phyloP scores from a whole-genome alignment of 768 basidiomycete species.

The Naganishia randhawae region DNA sequence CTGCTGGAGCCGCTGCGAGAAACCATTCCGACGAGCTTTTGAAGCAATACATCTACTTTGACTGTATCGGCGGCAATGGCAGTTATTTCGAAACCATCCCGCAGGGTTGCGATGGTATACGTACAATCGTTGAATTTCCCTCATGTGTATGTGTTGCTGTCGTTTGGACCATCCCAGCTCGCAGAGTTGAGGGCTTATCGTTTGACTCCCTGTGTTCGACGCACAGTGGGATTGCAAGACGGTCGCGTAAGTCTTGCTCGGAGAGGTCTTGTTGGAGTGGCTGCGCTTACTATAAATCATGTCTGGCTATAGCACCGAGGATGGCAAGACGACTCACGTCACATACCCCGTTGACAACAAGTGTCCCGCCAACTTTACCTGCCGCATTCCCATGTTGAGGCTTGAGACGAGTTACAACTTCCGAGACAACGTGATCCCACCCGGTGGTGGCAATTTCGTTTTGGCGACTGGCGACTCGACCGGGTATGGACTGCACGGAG shows the following conservation, averaged over 20 bases:
- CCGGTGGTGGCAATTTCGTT: conserved; percentile 1
- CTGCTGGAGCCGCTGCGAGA: not conserved
- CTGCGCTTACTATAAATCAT: not conserved
- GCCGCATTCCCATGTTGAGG: conserved; percentile 6
- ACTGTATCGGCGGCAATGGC: not conserved
- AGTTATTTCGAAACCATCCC: not conserved
- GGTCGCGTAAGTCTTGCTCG: not conserved
- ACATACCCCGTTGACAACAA: not conserved
- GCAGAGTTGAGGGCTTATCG: not conserved
- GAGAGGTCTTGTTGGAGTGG: too few relatives aligned
- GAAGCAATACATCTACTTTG: conserved; percentile 2
- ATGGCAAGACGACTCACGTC: conserved; percentile 14
- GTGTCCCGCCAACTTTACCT: not conserved
- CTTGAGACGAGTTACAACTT: conserved; percentile 1
- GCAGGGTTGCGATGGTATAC: not conserved
- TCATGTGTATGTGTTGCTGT: not conserved
- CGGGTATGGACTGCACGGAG: conserved; percentile 9
- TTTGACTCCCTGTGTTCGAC: not conserved
- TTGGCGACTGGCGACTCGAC: conserved; percentile 3
- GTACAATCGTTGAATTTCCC: conserved; percentile 8
- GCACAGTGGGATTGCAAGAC: conserved; percentile 13
- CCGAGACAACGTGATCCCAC: not conserved
- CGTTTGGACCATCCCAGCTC: not conserved
- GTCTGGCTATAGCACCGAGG: not conserved
- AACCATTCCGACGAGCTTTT: not conserved